Evolutionary conservation across 352 stramenopile genomes (phyloP), one percentile per base, ranked within the genome.

Genomic region (Pythium brachiatum): DNA sequence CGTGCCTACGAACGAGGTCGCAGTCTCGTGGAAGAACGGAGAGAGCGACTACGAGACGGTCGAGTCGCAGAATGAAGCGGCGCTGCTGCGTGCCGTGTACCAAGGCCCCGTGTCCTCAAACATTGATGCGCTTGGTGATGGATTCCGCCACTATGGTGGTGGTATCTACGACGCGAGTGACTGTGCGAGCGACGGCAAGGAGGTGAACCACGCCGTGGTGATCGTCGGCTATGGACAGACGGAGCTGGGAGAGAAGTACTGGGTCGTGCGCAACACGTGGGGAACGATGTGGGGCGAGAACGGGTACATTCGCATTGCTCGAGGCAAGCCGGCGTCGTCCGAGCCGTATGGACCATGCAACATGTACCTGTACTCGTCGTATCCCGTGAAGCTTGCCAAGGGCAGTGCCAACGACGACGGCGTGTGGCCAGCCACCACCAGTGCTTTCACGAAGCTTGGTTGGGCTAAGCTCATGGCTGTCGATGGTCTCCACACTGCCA

Each of bases 241-340:
- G 1, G 71, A 75, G 2, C 60, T 67, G 12, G 87, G 84, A 1
- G 72, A 91, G 1, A 74, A 91, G 62, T 97, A 92, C 72, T 97
- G 89, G 89, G 78, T 95, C 54, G 73, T 97, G 23, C 90, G 90
- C 21, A 97, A 97, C 68, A 95, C 83, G 12, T 97, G 89, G 89
- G 88, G 89, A 0, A 86, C 83, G 1, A 94, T 95, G 83, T 96
- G 88, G 89, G 86, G 86, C 54, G 83, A 93, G 57, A 73, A 85
- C 39, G 86, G 86, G 47, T 86, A 91, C 63, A 93, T 95, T 74
- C 83, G 83, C 47, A 88, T 95, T 32, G 70, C 71, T 1, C 82
- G 86, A 1, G 80, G 80, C 5, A 56, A 56, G 0, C 73, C 32
- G 15, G 26, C 15, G 5, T 52, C 60, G 9, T 48, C 41, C 3